Evolutionary conservation across 1,139 yeast genomes (phyloP), one percentile per base, ranked within the genome.

Genomic region (Yamadazyma oceani): DNA sequence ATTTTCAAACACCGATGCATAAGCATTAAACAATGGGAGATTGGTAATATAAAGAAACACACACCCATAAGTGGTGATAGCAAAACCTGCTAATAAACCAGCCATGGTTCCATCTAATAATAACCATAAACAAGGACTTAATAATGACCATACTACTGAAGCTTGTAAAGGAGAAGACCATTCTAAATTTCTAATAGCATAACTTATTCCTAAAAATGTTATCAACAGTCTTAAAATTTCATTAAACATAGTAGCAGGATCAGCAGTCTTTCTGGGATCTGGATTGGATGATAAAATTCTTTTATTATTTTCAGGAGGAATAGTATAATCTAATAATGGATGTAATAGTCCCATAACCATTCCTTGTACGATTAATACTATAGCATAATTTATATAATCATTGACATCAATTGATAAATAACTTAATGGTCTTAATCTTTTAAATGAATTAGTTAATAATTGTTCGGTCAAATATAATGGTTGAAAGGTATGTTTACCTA

Each of bases 101-200:
- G 78, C 75, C 10, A 78, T 50, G 1, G 95, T 79, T 2, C 89
- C 84, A 58, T 89, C 97, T 39, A 88, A 70, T 34, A 85, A 65
- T 41, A 81, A 63, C 96, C 97, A 89, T 42, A 89, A 66, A 12
- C 87, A 79, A 1, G 94, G 85, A 60, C 85, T 86, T 41, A 87
- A 70, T 36, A 83, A 64, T 4, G 85, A 74, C 88, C 95, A 86
- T 5, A 84, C 75, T 32, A 79, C 68, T 5, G 90, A 78, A 4
- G 88, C 87, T 54, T 88, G 95, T 31, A 82, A 62, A 14, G 87
- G 76, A 0, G 89, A 79, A 31, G 75, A 66, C 96, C 96, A 88
- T 46, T 84, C 84, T 34, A 87, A 73, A 50, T 84, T 84, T 45
- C 94, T 76, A 32, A 89, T 76, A 16, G 95, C 95, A 54, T 86